phyloP scores from a whole-genome alignment of 176 grass and related monocot species.

The Otatea glauca region DNA sequence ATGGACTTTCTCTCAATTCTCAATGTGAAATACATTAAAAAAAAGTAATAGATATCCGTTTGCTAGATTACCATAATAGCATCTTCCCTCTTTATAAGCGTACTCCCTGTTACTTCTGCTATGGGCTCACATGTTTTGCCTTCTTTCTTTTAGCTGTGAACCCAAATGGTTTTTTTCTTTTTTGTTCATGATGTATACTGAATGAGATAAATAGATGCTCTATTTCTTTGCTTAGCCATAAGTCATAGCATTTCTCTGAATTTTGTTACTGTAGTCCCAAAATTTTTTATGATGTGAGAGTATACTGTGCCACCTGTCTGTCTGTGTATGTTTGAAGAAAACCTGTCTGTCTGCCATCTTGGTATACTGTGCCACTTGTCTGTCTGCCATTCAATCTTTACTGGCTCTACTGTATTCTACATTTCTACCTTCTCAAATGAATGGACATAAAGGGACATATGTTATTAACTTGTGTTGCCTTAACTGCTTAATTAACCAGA shows the following conservation, averaged over 20 bases:
- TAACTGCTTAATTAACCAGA: neutral
- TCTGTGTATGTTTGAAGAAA: too few species aligned
- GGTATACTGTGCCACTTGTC: neutral
- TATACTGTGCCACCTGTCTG: neutral
- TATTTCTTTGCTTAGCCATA: slow-evolving; percentile 16
- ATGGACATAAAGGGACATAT: neutral
- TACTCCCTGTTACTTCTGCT: neutral
- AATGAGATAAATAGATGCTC: neutral
- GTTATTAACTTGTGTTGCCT: neutral
- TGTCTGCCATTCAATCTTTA: neutral
- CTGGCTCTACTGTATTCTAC: neutral
- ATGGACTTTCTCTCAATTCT: neutral
- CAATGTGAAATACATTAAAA: neutral
- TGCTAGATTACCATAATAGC: neutral
- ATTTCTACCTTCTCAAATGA: neutral
- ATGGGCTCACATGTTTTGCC: neutral
- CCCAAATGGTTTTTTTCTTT: neutral
- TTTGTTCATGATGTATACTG: neutral
- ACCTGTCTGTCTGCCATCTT: neutral
- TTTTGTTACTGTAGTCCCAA: neutral
- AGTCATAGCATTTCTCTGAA: neutral
- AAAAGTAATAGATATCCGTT: neutral
- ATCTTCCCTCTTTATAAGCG: neutral
- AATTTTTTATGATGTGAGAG: neutral
- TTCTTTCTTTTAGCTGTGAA: neutral